A percentile compares a stretch with the other conserved stretches of the same genome.
phyloP scores from a whole-genome alignment of 345 rosid species.

The Citrus australasica region DNA sequence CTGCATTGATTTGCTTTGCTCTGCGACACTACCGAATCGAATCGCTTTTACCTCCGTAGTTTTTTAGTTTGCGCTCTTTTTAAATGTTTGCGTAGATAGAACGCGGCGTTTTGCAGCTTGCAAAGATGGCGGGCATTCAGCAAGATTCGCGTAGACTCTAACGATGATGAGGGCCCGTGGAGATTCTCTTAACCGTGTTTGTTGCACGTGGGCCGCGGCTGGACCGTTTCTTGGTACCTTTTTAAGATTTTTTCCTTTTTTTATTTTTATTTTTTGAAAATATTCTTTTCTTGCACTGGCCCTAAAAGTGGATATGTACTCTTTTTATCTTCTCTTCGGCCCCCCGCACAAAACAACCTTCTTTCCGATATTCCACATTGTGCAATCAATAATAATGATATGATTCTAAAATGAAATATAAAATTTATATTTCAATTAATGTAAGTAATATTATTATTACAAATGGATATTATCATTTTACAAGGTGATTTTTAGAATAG shows the following conservation, averaged over 20 bases:
- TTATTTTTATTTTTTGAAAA: not conserved
- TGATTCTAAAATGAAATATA: too few species aligned
- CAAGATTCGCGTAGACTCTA: not conserved
- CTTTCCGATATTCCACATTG: not conserved
- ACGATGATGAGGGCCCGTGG: not conserved
- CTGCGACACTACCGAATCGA: not conserved
- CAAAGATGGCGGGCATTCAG: not conserved
- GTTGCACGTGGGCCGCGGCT: not conserved
- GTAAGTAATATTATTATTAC: too few species aligned
- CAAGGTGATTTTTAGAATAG: too few species aligned
- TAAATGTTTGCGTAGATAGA: slow-evolving; percentile 6
- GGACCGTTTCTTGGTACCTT: not conserved
- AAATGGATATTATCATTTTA: too few species aligned
- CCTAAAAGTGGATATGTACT: too few species aligned
- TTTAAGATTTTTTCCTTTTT: not conserved
- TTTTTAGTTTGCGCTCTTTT: not conserved
- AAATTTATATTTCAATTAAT: too few species aligned
- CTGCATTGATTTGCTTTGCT: slow-evolving; percentile 29
- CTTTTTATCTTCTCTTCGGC: too few species aligned
- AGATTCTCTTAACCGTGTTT: not conserved
- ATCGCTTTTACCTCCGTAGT: not conserved
- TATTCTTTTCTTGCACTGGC: not conserved
- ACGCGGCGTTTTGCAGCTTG: not conserved
- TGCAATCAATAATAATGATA: too few species aligned
- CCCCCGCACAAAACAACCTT: not conserved